Conservation (phyloP, 139 green algal genomes). For the Coelastrella sp. region DNA sequence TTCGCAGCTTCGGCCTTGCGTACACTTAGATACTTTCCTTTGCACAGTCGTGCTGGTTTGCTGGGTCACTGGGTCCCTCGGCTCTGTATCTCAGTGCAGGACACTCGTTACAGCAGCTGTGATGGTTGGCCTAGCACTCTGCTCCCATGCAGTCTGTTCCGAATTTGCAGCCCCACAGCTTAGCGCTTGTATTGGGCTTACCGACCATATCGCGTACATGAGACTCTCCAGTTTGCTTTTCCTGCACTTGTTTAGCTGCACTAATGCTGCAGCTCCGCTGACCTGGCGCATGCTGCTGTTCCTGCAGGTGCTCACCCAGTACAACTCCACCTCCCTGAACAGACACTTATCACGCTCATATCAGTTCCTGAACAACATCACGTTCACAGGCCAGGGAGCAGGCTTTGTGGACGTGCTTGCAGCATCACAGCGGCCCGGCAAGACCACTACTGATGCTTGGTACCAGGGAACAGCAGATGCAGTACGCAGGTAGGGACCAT, state of each 20-base stretch:
- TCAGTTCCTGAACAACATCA: conserved; percentile 59
- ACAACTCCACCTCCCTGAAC: conserved; percentile 31
- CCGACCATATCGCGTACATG: not conserved
- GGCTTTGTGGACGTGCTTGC: conserved; percentile 89
- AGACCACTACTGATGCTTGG: conserved; percentile 60
- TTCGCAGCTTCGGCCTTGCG: too few species aligned
- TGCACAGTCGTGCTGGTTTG: not conserved
- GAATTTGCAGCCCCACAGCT: too few species aligned
- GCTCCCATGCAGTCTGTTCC: too few species aligned
- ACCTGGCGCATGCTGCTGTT: not conserved
- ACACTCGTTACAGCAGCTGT: too few species aligned
- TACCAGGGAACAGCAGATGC: conserved; percentile 49
- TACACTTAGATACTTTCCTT: not conserved
- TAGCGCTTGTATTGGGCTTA: too few species aligned
- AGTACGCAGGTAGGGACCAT: conserved; percentile 5
- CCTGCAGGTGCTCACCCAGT: conserved; percentile 25
- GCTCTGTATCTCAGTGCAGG: too few species aligned
- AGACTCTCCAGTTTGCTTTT: too few species aligned
- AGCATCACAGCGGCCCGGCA: conserved; percentile 78
- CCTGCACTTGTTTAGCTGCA: too few species aligned
- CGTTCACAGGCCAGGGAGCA: conserved; percentile 8
- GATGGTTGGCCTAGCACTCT: too few species aligned
- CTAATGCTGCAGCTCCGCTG: not conserved
- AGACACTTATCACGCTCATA: conserved; percentile 93
- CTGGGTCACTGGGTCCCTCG: too few species aligned